Evolutionary conservation across 2,329 filamentous ascomycete genomes (phyloP), one percentile per base, ranked within the genome.

Genomic region (Botrytis aclada): DNA sequence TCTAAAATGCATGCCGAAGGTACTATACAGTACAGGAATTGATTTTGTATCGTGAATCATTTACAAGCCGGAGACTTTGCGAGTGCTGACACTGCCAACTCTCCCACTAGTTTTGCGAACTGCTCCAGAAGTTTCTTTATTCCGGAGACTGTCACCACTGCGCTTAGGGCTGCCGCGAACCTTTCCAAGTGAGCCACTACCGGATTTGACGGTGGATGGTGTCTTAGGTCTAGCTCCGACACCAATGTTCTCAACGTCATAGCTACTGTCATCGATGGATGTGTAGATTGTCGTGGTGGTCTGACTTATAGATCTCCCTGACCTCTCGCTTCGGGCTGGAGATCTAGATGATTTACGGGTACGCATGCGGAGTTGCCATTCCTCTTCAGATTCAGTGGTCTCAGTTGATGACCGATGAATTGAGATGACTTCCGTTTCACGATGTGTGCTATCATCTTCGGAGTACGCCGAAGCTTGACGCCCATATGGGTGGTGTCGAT

Each of bases 341-440:
- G 87, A 92, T 76, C 87, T 88, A 32, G 87, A 92, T 56, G 84
- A 84, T 83, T 90, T 93, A 78, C 87, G 91, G 73, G 89, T 88
- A 76, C 88, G 88, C 86, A 93, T 89, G 67, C 94, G 91, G 63
- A 97, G 83, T 79, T 94, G 92, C 78, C 89, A 88, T 72, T 81
- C 80, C 29, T 80, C 79, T 81, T 97, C 94, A 79, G 97, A 93
- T 74, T 97, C 94, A 32, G 91, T 92, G 80, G 96, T 93, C 64
- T 85, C 85, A 61, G 86, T 87, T 22, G 89, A 90, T 58, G 88
- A 86, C 47, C 89, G 89, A 77, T 92, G 86, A 62, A 88, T 86
- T 60, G 86, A 85, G 69, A 90, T 84, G 73, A 89, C 82, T 80
- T 93, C 91, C 0, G 88, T 87, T 79, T 88, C 75, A 83, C 82